phyloP scores from a whole-genome alignment of 2,329 filamentous ascomycete genomes.

The Biscogniauxia sp. region DNA sequence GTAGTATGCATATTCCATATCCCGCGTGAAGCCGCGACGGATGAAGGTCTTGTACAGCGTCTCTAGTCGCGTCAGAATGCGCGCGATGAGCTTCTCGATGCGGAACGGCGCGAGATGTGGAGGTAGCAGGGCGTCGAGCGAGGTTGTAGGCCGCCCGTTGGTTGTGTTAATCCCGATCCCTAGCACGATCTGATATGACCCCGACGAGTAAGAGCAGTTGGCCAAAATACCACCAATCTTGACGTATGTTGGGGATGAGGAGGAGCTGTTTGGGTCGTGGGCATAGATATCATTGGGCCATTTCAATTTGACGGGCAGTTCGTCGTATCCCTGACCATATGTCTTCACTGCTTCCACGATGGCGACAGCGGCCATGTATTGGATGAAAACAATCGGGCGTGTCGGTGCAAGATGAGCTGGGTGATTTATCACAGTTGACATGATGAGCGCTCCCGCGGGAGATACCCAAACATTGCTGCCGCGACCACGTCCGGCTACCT shows the following conservation, averaged over 20 bases:
- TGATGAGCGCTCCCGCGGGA: slow-evolving; percentile 80
- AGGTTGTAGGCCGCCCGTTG: slow-evolving; percentile 83
- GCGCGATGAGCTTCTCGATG: slow-evolving; percentile 77
- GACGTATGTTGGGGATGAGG: slow-evolving; percentile 57
- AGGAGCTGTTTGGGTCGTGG: slow-evolving; percentile 55
- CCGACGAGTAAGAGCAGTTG: slow-evolving; percentile 76
- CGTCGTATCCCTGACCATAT: slow-evolving; percentile 74
- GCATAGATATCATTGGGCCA: slow-evolving; percentile 97
- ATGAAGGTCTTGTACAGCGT: slow-evolving; percentile 73
- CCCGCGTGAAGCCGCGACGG: slow-evolving; percentile 67
- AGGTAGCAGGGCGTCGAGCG: slow-evolving; percentile 70
- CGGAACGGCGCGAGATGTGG: slow-evolving; percentile 55
- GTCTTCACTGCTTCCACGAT: slow-evolving; percentile 78
- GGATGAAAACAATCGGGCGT: slow-evolving; percentile 86
- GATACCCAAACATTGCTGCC: slow-evolving; percentile 95
- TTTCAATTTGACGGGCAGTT: slow-evolving; percentile 81
- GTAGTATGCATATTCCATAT: slow-evolving; percentile 77
- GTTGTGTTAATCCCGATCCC: slow-evolving; percentile 85
- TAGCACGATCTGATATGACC: slow-evolving; percentile 79
- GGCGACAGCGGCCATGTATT: slow-evolving; percentile 88
- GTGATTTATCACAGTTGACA: slow-evolving; percentile 86
- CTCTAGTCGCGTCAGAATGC: slow-evolving; percentile 77
- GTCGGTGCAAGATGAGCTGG: slow-evolving; percentile 66
- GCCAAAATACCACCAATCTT: slow-evolving; percentile 94
- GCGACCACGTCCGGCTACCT: slow-evolving; percentile 83